Conservation (phyloP, 768 basidiomycete species). For the Suillus spraguei region DNA sequence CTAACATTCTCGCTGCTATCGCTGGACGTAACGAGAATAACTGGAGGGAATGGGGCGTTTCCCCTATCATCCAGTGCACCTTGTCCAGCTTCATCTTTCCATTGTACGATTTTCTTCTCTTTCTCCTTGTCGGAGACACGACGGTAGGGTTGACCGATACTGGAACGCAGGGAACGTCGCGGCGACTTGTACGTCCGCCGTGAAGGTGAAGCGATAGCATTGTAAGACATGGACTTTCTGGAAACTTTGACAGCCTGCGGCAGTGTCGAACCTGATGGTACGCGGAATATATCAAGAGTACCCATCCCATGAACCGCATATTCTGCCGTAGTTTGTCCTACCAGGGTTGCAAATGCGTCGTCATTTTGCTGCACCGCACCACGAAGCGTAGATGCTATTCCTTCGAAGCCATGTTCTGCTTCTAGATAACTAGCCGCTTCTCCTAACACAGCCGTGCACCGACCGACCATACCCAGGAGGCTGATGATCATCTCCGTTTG, state of each 20-base stretch:
- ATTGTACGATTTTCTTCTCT: slow-evolving; percentile 77
- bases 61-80: slow-evolving; percentile 73
- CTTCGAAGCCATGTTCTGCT: slow-evolving; percentile 38
- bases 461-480: slow-evolving; percentile 79
- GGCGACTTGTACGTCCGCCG: slow-evolving; percentile 60
- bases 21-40: slow-evolving; percentile 34
- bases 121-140: slow-evolving; percentile 67
- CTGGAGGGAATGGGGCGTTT: slow-evolving; percentile 27
- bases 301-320: slow-evolving; percentile 47
- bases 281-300: slow-evolving; percentile 50
- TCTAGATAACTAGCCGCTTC: slow-evolving; percentile 53
- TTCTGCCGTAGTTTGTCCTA: slow-evolving; percentile 67
- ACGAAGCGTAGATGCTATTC: slow-evolving; percentile 52
- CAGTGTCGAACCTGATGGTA: slow-evolving; percentile 52
- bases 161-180: slow-evolving; percentile 73
- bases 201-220: slow-evolving; percentile 45
- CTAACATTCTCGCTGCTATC: slow-evolving; percentile 38
- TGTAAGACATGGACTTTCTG: slow-evolving; percentile 48
- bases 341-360: slow-evolving; percentile 61
- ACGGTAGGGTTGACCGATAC: slow-evolving; percentile 60
- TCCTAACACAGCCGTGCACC: slow-evolving; percentile 72
- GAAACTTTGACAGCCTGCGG: slow-evolving; percentile 42
- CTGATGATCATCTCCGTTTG: slow-evolving; percentile 70
- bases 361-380: slow-evolving; percentile 69
- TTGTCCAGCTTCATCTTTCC: slow-evolving; percentile 86